Evolutionary conservation across 2,329 filamentous ascomycete genomes (phyloP), one percentile per base, ranked within the genome.

Genomic region (Fusarium coffeatum): DNA sequence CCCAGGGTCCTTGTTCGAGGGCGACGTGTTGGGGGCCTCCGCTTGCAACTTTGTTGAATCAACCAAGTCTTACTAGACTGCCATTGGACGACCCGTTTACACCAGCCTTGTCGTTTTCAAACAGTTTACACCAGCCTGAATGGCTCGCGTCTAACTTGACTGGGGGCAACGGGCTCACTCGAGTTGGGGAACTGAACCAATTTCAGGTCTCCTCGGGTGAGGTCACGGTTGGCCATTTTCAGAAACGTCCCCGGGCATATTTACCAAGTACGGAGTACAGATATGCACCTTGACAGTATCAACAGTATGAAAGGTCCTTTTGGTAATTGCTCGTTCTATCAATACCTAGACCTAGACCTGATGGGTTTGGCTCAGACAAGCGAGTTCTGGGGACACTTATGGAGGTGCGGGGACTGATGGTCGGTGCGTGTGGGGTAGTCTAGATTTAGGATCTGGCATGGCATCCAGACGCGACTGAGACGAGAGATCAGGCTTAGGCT

Each of bases 401-500:
- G 72, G 69, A 74, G 64, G 72, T 74, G 72, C 72, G 72, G 72
- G 74, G 72, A 71, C 64, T 59, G 53, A 43, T 68, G 64, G 68
- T 58, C 63, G 47, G 62, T 69, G 65, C 68, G 61, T 74, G 73
- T 75, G 72, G 73, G 73, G 73, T 72, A 75, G 65, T 59, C 51
- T 59, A 74, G 65, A 58, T 56, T 59, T 68, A 54, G 66, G 69
- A 66, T 68, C 62, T 73, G 37, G 45, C 51, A 55, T 73, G 37
- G 40, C 51, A 55, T 41, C 54, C 63, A 66, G 55, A 25, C 54
- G 62, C 30, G 61, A 51, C 48, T 58, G 37, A 58, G 37, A 45
- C 27, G 40, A 40, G 49, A 47, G 42, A 43, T 25, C 27, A 41
- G 47, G 9, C 59, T 59, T 43, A 51, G 28, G 28, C 43, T 61